Evolutionary conservation across 2,329 filamentous ascomycete species (phyloP).

Genomic region (Malbranchea cinnamomea): DNA sequence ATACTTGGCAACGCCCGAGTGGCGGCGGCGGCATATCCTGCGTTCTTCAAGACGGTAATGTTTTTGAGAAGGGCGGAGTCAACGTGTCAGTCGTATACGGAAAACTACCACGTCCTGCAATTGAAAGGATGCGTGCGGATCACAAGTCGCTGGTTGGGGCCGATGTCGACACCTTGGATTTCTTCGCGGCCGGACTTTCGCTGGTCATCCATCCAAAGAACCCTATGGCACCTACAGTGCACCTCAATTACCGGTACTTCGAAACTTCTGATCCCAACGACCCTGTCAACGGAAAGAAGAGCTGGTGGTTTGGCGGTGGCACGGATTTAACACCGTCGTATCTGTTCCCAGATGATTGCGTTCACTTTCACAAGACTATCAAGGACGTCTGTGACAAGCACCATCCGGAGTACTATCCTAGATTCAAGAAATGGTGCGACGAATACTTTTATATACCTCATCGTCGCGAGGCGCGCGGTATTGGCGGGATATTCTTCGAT

Average conservation of each 20-base stretch:
- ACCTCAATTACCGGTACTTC: conserved; percentile 97
- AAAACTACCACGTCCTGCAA: conserved; percentile 69
- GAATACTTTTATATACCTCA: conserved; percentile 95
- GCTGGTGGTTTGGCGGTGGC: conserved; percentile 96
- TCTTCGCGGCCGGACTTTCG: conserved; percentile 88
- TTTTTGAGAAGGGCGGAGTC: conserved; percentile 95
- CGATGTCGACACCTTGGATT: conserved; percentile 68
- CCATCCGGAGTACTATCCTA: conserved; percentile 78
- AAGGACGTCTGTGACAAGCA: conserved; percentile 90
- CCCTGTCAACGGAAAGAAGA: conserved; percentile 48
- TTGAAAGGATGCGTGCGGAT: conserved; percentile 84
- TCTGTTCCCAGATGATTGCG: conserved; percentile 90
- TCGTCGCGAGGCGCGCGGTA: conserved; percentile 66
- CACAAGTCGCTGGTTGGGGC: conserved; percentile 75
- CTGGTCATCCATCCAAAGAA: conserved; percentile 88
- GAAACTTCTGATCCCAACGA: conserved; percentile 81
- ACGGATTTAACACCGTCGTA: conserved; percentile 88
- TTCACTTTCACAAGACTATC: conserved; percentile 89
- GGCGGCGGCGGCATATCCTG: conserved; percentile 90
- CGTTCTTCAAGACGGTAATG: conserved; percentile 87
- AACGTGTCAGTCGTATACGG: conserved; percentile 94
- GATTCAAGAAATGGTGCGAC: conserved; percentile 97
- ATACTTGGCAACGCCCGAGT: conserved; percentile 75
- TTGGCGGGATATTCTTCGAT: conserved; percentile 98
- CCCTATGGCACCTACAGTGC: conserved; percentile 93